A percentile compares a stretch with the other conserved stretches of the same genome.
Evolutionary conservation across 768 basidiomycete species (phyloP).

Genomic region (Glaciozyma martinii): DNA sequence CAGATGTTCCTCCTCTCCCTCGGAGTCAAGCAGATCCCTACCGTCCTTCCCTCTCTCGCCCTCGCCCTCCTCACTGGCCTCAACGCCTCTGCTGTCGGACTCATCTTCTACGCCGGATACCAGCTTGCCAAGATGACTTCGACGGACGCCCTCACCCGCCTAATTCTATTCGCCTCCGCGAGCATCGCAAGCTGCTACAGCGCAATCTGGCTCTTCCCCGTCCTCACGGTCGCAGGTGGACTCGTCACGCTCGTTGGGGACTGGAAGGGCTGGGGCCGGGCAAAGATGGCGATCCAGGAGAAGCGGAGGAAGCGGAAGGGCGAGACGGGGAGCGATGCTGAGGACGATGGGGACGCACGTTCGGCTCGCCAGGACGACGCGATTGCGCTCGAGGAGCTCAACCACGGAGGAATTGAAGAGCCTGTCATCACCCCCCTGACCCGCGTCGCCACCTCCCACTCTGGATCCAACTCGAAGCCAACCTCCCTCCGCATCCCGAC

Average conservation of each 20-base stretch:
- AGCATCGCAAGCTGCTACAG: slow-evolving; percentile 48
- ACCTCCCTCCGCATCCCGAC: neutral
- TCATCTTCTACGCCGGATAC: slow-evolving; percentile 50
- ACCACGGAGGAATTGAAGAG: neutral
- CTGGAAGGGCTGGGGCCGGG: neutral
- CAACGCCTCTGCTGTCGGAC: slow-evolving; percentile 50
- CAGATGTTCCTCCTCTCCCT: slow-evolving; percentile 46
- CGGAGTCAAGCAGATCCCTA: slow-evolving; percentile 44
- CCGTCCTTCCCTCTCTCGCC: slow-evolving; percentile 45
- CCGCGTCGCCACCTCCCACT: slow-evolving; percentile 40
- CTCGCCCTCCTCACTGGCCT: slow-evolving; percentile 49
- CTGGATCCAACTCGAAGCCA: neutral
- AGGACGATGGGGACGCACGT: neutral
- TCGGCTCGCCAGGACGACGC: too few species aligned
- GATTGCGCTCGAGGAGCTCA: neutral
- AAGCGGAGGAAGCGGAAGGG: neutral
- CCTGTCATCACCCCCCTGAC: neutral
- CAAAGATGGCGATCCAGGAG: too few species aligned
- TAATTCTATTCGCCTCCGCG: slow-evolving; percentile 44
- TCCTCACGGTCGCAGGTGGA: slow-evolving; percentile 45
- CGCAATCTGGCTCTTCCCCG: slow-evolving; percentile 50
- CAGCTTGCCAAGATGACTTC: slow-evolving; percentile 46
- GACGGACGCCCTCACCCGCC: slow-evolving; percentile 45
- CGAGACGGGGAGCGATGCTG: neutral
- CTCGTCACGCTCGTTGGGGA: slow-evolving; percentile 36